A percentile compares a stretch with the other conserved stretches of the same genome.
Conservation (phyloP, 345 rosid genomes). For the Raphanus sativus region DNA sequence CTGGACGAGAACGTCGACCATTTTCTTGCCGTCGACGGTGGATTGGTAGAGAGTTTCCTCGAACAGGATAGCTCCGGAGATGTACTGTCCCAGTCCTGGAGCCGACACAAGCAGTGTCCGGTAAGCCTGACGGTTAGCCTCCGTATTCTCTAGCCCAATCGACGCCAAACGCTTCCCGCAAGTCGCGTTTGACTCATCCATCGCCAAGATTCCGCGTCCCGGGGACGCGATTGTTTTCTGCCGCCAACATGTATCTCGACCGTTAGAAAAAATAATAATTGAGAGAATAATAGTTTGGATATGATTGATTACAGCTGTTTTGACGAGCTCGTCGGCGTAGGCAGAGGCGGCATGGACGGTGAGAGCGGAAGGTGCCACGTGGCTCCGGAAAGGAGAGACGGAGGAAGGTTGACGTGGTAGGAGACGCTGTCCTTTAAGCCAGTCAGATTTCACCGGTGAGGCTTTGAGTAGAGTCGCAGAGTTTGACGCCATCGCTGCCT, state of each 20-base stretch:
- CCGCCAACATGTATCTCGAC: background rate
- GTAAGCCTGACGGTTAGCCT: slow-evolving; percentile 97
- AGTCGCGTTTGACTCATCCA: slow-evolving; percentile 98
- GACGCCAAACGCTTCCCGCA: slow-evolving; percentile 94
- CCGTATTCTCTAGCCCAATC: slow-evolving; percentile 89
- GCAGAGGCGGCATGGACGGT: slow-evolving; percentile 71
- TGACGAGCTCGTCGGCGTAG: slow-evolving; percentile 91
- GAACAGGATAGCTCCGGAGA: slow-evolving; percentile 92
- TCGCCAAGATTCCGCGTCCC: slow-evolving; percentile 91
- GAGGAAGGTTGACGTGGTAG: slow-evolving; percentile 51
- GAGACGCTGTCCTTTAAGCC: slow-evolving; percentile 64
- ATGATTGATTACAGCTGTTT: slow-evolving; percentile 52
- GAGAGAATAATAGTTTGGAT: background rate
- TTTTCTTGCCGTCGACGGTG: slow-evolving; percentile 78
- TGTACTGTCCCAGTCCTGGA: slow-evolving; percentile 77
- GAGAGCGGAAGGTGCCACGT: slow-evolving; percentile 45
- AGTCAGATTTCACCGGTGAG: slow-evolving; percentile 77
- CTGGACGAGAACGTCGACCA: slow-evolving; percentile 82
- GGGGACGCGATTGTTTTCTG: slow-evolving; percentile 92
- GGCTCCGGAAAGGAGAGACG: slow-evolving; percentile 48
- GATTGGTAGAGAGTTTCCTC: slow-evolving; percentile 98
- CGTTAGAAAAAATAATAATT: background rate
- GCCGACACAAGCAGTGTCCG: slow-evolving; percentile 78
- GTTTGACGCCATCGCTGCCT: slow-evolving; percentile 58
- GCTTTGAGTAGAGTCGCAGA: slow-evolving; percentile 76